These are phyloP conservation scores for Penicillium lividum DNA, from an alignment of 495 filamentous ascomycete genomes.

Conservation along the genomic window DNA sequence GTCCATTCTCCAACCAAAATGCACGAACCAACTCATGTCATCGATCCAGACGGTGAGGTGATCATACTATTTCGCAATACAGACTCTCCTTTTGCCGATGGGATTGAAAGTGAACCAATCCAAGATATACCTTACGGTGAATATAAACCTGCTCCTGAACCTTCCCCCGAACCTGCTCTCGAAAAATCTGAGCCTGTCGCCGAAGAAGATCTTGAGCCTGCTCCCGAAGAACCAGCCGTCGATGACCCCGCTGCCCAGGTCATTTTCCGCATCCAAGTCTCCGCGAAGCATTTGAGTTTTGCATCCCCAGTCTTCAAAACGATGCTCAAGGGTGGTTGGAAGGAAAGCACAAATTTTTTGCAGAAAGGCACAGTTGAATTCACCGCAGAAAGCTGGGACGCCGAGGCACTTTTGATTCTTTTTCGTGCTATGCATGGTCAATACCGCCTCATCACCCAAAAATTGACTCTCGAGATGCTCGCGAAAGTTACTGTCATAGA, in stretches of 20 bases:
- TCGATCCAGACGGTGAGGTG: conserved; percentile 3
- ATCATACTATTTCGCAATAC: conserved; percentile 3
- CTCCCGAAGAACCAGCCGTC: too few species aligned
- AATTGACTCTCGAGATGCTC: conserved; percentile 45
- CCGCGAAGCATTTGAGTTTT: conserved; percentile 50
- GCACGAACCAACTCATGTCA: neutral
- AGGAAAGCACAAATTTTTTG: conserved; percentile 28
- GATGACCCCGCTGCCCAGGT: neutral
- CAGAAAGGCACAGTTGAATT: conserved; percentile 45
- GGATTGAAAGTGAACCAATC: too few species aligned
- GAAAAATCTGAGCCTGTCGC: neutral
- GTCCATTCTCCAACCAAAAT: neutral
- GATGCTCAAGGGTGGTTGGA: conserved; percentile 33
- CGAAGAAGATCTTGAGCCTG: neutral
- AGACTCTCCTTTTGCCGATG: neutral
- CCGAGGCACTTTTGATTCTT: conserved; percentile 48
- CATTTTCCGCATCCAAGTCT: conserved; percentile 38
- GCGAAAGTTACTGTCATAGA: conserved; percentile 51
- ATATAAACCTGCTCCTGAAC: too few species aligned
- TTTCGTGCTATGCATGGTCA: conserved; percentile 55
- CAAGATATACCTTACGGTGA: neutral
- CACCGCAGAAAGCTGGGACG: conserved; percentile 35
- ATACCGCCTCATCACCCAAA: conserved; percentile 37
- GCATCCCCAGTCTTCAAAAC: conserved; percentile 49
- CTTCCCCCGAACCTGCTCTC: too few species aligned